Conservation (phyloP, 108 stramenopile species). For the Cyclotella baltica region DNA sequence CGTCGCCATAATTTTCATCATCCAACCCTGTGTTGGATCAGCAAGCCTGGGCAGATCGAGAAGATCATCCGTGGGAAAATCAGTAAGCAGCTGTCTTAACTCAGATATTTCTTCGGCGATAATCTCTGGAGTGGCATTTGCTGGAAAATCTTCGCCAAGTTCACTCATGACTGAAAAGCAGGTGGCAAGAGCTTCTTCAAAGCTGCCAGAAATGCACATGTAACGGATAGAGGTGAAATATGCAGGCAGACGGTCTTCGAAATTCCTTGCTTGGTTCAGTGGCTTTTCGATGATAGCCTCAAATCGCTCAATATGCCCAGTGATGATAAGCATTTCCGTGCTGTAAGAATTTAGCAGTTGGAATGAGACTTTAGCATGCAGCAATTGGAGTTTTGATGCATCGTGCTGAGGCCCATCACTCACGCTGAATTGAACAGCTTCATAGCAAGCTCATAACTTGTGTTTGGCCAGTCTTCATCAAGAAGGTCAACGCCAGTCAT, state of each 20-base stretch:
- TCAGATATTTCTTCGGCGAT: not conserved
- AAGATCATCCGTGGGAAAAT: not conserved
- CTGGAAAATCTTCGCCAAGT: conserved; percentile 9
- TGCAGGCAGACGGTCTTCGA: conserved; percentile 10
- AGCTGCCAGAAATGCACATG: not conserved
- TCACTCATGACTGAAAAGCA: conserved; percentile 6
- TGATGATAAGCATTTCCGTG: conserved; percentile 6
- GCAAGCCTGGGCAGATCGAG: not conserved
- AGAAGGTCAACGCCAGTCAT: conserved; percentile 25
- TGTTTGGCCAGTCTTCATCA: conserved; percentile 8
- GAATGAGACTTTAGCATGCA: not conserved
- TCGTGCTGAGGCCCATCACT: too few species aligned
- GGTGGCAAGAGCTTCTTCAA: not conserved
- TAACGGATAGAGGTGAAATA: not conserved
- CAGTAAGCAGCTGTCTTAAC: not conserved
- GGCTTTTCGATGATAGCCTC: not conserved
- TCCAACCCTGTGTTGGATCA: not conserved
- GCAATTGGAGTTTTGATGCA: not conserved
- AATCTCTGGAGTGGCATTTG: not conserved
- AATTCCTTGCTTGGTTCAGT: not conserved
- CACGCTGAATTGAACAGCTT: conserved; percentile 15
- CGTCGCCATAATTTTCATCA: not conserved
- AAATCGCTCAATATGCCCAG: not conserved
- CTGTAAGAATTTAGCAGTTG: not conserved
- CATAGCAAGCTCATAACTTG: conserved; percentile 23